phyloP scores from a whole-genome alignment of 208 protist genomes.

The Acanthamoeba lenticulata region DNA sequence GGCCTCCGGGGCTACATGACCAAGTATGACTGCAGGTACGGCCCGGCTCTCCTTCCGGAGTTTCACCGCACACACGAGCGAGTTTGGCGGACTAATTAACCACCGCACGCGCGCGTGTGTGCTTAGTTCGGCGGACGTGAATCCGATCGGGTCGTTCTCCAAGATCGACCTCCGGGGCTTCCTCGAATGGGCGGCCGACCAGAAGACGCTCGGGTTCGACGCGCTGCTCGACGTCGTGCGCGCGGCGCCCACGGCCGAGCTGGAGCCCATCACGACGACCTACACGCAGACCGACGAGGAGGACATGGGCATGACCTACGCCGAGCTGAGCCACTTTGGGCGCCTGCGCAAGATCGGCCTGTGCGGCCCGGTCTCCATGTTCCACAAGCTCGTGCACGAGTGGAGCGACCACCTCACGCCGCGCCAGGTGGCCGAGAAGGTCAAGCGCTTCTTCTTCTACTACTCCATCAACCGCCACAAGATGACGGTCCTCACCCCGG shows the following conservation, averaged over 20 bases:
- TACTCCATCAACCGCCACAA: conserved; percentile 92
- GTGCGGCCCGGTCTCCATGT: conserved; percentile 87
- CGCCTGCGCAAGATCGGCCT: conserved; percentile 81
- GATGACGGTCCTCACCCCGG: conserved; percentile 88
- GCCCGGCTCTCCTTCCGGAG: neutral
- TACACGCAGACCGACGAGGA: conserved; percentile 77
- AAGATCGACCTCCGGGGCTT: conserved; percentile 80
- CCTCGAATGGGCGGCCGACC: conserved; percentile 70
- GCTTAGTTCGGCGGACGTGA: conserved; percentile 84
- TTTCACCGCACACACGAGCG: neutral
- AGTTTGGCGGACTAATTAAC: neutral
- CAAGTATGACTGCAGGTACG: conserved; percentile 89
- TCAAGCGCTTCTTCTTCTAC: conserved; percentile 89
- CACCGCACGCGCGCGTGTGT: neutral
- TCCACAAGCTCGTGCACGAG: conserved; percentile 59
- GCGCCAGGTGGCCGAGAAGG: conserved; percentile 83
- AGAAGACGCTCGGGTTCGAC: conserved; percentile 47
- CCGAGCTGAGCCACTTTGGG: conserved; percentile 84
- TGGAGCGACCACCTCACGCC: conserved; percentile 70
- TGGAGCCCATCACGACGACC: conserved; percentile 84
- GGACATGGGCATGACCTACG: conserved; percentile 93
- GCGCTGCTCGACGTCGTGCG: conserved; percentile 68
- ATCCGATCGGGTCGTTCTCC: conserved; percentile 86
- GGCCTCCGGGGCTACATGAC: conserved; percentile 86
- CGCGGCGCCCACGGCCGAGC: conserved; percentile 86